phyloP scores from a whole-genome alignment of 805 yeast genomes.

The Metschnikowia noctiluminum region DNA sequence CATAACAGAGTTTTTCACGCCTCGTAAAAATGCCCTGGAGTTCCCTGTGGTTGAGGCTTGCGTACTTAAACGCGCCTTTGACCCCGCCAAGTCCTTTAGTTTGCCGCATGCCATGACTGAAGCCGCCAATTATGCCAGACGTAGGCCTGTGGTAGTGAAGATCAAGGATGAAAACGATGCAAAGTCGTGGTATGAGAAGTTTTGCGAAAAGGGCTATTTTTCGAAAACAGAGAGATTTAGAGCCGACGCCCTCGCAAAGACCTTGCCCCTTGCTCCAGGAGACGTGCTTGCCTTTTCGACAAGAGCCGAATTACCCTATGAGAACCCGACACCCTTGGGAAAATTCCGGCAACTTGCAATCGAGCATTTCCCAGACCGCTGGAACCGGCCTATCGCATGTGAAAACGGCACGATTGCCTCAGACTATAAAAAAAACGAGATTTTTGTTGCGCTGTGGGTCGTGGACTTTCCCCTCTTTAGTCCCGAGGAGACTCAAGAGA shows the following conservation, averaged over 20 bases:
- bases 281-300: conserved; percentile 78
- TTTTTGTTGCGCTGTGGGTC: conserved; percentile 76
- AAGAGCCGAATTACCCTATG: conserved; percentile 68
- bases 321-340: conserved; percentile 95
- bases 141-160: conserved; percentile 57
- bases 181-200: conserved; percentile 41
- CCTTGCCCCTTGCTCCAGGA: conserved; percentile 51
- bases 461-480: conserved; percentile 90
- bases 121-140: conserved; percentile 43
- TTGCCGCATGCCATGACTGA: conserved; percentile 41
- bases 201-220: conserved; percentile 30
- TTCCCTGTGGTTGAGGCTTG: conserved; percentile 77
- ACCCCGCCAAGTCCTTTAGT: conserved; percentile 21
- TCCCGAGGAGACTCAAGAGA: conserved; percentile 49
- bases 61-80: conserved; percentile 51
- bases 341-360: conserved; percentile 74
- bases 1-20: conserved; percentile 39
- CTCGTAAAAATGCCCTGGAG: conserved; percentile 27
- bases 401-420: conserved; percentile 13
- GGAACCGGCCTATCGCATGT: conserved; percentile 40
- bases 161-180: conserved; percentile 43
- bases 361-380: conserved; percentile 46
- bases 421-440: conserved; percentile 23
- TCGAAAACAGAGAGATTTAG: background rate
- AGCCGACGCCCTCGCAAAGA: too few relatives aligned